Evolutionary conservation across 2,329 filamentous ascomycete species (phyloP).

Genomic region (Hymenoscyphus salicellus): DNA sequence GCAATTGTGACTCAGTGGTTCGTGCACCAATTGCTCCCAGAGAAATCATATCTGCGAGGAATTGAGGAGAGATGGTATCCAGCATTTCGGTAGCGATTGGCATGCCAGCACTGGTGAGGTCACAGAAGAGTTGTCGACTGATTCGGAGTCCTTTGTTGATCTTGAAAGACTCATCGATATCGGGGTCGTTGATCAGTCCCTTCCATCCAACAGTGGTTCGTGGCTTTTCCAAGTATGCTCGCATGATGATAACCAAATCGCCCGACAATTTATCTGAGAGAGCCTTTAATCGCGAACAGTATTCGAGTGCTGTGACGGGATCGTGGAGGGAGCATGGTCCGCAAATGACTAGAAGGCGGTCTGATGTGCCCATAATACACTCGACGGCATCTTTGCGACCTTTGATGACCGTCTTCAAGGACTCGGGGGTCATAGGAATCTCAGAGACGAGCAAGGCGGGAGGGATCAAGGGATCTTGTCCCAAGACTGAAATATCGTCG

Average conservation of each 20-base stretch:
- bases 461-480: conserved; percentile 89
- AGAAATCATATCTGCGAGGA: conserved; percentile 91
- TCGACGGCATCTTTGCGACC: conserved; percentile 59
- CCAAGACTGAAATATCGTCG: conserved; percentile 63
- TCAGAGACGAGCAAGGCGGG: conserved; percentile 84
- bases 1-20: conserved; percentile 94
- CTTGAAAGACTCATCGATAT: conserved; percentile 94
- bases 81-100: conserved; percentile 98
- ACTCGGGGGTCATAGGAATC: conserved; percentile 66
- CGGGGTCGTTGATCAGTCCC: conserved; percentile 97
- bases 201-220: conserved; percentile 99
- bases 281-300: conserved; percentile 73
- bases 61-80: conserved; percentile 97
- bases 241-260: conserved; percentile 93
- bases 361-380: conserved; percentile 42
- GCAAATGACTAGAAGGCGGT: conserved; percentile 89
- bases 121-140: conserved; percentile 88
- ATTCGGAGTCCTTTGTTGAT: conserved; percentile 98
- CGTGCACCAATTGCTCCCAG: conserved; percentile 93
- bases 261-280: conserved; percentile 75
- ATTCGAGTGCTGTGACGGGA: conserved; percentile 81
- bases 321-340: conserved; percentile 98
- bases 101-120: conserved; percentile 82
- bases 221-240: conserved; percentile 97
- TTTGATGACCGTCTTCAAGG: conserved; percentile 66